Percentiles rank a stretch among this genome's conserved stretches.
These are phyloP conservation scores for Viola pubescens DNA, from an alignment of 441 rosid species.

Conservation along the genomic window DNA sequence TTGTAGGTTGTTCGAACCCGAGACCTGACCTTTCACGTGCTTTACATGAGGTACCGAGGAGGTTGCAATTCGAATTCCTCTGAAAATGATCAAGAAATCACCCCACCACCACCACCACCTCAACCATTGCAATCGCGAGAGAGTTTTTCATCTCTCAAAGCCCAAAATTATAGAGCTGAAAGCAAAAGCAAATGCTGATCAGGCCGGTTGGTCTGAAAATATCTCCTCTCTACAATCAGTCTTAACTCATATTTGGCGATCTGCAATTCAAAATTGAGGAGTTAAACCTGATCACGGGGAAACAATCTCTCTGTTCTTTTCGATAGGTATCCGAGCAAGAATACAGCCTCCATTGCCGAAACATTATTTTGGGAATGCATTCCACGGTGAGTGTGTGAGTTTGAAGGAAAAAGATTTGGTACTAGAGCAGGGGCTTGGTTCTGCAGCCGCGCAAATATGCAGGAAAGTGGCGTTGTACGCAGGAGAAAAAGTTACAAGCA, in stretches of 20 bases:
- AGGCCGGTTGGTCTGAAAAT: background rate
- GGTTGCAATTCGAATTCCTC: too few species aligned
- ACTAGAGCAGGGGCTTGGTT: constrained; percentile 10
- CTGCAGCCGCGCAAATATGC: constrained; percentile 12
- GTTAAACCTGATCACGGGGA: constrained; percentile 9
- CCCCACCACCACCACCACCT: background rate
- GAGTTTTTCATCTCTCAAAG: constrained; percentile 26
- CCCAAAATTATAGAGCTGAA: constrained; percentile 24
- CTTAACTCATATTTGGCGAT: constrained; percentile 34
- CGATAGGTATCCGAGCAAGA: constrained; percentile 25
- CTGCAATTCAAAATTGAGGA: constrained; percentile 8
- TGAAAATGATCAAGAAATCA: background rate
- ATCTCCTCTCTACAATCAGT: constrained; percentile 46
- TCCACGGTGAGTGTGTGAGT: background rate
- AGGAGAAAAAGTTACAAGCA: background rate
- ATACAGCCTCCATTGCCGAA: constrained; percentile 21
- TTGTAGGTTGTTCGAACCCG: too few species aligned
- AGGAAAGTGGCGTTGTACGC: constrained; percentile 10
- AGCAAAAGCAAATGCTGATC: constrained; percentile 29
- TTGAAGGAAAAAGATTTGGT: constrained; percentile 22
- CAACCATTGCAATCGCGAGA: constrained; percentile 4
- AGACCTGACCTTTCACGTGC: too few species aligned
- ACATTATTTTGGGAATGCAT: constrained; percentile 26
- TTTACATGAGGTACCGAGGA: too few species aligned
- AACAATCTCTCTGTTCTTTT: background rate